Evolutionary conservation across 495 filamentous ascomycete species (phyloP), one percentile per base, ranked within the genome.

Genomic region (Staphylotrichum tortipilum): DNA sequence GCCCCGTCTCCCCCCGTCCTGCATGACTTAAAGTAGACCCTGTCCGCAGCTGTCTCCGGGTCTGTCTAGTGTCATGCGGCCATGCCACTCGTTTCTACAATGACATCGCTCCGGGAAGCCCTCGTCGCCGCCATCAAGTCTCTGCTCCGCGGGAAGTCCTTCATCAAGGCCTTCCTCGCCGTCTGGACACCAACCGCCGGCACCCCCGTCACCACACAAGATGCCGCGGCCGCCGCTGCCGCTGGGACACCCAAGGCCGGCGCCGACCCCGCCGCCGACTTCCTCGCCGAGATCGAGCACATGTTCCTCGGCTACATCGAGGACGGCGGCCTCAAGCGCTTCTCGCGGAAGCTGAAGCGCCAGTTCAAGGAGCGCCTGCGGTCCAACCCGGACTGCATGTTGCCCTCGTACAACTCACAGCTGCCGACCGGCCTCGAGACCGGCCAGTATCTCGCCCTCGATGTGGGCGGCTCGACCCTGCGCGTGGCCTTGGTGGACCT

Each of bases 401-500:
- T 79, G 8, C 77, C 77, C 30, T 78, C 83, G 64, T 62, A 89
- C 77, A 61, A 87, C 79, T 48, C 83, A 78, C 60, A 86, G 42
- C 72, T 91, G 6, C 88, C 88, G 4, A 79, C 69, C 8, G 88
- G 88, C 28, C 64, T 78, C 41, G 88, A 94, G 60, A 74, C 68
- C 4, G 88, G 88, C 33, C 70, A 69, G 45, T 80, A 70, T 52
- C 66, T 82, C 37, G 75, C 78, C 22, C 69, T 81, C 12, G 79
- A 82, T 58, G 74, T 82, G 12, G 88, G 88, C 30, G 88, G 88
- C 3, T 89, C 84, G 47, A 94, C 88, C 31, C 69, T 94, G 42
- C 78, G 88, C 39, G 85, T 90, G 15, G 86, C 82, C 9, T 73
- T 91, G 55, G 82, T 91, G 46, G 80, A 90, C 48, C 68, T 94